A percentile compares a stretch with the other conserved stretches of the same genome.
These are phyloP conservation scores for Acacia melanoxylon DNA, from an alignment of 306 rosid genomes.

Conservation along the genomic window DNA sequence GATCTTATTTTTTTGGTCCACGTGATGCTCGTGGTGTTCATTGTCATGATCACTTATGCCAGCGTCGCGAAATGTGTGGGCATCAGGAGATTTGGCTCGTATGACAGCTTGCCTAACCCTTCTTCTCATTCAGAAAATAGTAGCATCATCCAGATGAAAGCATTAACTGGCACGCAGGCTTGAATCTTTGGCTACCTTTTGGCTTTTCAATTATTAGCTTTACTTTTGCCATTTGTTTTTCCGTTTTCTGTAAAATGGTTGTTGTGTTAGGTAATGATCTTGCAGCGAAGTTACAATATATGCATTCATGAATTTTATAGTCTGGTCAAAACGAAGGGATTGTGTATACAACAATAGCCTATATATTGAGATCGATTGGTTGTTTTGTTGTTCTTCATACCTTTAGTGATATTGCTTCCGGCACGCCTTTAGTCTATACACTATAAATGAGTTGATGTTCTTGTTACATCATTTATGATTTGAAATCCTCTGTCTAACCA, in stretches of 20 bases:
- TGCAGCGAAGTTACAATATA: constrained; percentile 17
- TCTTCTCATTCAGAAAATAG: constrained; percentile 43
- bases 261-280: constrained; percentile 19
- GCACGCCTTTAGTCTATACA: background rate
- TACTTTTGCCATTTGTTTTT: background rate
- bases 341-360: constrained; percentile 28
- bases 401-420: background rate
- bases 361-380: constrained; percentile 7
- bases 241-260: background rate
- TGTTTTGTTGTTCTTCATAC: background rate
- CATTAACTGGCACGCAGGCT: constrained; percentile 90
- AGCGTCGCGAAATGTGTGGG: constrained; percentile 49
- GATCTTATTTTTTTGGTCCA: constrained; percentile 74
- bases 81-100: constrained; percentile 61
- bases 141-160: constrained; percentile 82
- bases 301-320: constrained; percentile 1
- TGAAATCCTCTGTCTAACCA: constrained; percentile 1
- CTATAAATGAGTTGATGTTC: background rate
- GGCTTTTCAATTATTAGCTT: background rate
- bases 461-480: background rate
- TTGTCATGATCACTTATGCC: constrained; percentile 54
- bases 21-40: constrained; percentile 56
- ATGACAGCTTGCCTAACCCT: constrained; percentile 64
- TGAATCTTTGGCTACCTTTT: constrained; percentile 35
- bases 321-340: constrained; percentile 15